phyloP scores from a whole-genome alignment of 768 basidiomycete species.

The Trametes meyenii region DNA sequence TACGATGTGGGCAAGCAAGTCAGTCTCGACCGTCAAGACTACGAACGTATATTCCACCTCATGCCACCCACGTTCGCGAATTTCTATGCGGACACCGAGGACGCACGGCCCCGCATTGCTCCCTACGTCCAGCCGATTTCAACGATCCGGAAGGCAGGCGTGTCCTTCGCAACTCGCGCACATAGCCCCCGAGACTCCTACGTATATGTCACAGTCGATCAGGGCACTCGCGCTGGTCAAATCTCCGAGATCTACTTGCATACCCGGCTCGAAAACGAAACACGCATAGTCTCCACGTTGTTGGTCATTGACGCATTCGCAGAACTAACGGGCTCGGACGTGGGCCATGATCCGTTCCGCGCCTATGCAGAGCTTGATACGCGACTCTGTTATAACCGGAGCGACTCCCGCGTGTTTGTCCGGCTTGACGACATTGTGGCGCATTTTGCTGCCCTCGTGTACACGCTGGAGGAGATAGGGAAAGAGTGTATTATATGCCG shows the following conservation, averaged over 20 bases:
- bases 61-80: background rate
- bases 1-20: background rate
- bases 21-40: background rate
- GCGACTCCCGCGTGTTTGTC: background rate
- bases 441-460: slow-evolving; percentile 1
- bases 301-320: slow-evolving; percentile 1
- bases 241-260: slow-evolving; percentile 1
- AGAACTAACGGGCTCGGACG: background rate
- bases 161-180: background rate
- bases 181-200: background rate
- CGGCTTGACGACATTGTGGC: background rate
- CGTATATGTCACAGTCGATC: background rate
- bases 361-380: background rate
- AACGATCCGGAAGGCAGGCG: background rate
- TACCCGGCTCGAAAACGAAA: background rate
- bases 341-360: background rate
- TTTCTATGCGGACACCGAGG: background rate
- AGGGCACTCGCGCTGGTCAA: background rate
- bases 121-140: background rate
- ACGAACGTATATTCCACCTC: background rate
- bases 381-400: background rate
- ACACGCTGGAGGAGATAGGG: background rate
- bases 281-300: background rate
- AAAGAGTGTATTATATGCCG: background rate
- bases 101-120: background rate